Base-by-base conservation (phyloP, 2,329 filamentous ascomycete species). In the Peltaster fructicola region DNA sequence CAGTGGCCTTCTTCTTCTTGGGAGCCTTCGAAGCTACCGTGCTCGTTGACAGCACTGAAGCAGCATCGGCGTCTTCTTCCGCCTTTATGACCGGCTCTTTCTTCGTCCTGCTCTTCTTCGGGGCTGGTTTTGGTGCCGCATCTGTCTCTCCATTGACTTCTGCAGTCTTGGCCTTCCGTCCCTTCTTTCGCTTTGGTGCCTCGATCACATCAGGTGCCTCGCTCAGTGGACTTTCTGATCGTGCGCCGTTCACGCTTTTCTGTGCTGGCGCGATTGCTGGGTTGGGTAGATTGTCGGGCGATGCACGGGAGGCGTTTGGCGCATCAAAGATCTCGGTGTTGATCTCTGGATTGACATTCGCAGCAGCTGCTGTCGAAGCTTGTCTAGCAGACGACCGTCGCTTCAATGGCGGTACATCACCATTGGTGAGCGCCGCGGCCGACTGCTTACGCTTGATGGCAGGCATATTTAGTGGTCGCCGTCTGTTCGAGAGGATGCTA, bases 281-380 rank as follows among this genome's bases (percentile, higher is more conserved):
- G 15, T 48, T 43, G 8, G 48, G 37, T 14, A 43, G 49, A 31
- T 45, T 45, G 30, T 59, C 54, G 9, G 55, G 55, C 24, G 55
- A 59, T 18, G 55, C 53, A 20, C 53, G 44, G 19, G 51, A 36
- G 8, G 56, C 53, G 30, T 47, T 41, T 4, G 50, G 43, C 4
- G 51, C 53, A 31, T 59, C 54, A 7, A 57, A 27, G 10, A 59
- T 40, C 9, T 57, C 51, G 17, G 40, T 37, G 26, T 54, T 57
- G 13, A 29, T 23, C 16, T 44, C 37, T 5, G 44, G 44, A 17
- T 47, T 43, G 10, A 39, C 35, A 14, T 23, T 22, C 3, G 31
- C 27, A 5, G 30, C 30, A 8, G 31, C 27, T 9, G 32, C 27
- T 8, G 32, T 28, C 15, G 28, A 25, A 14, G 31, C 27, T 7